Evolutionary conservation across 2,329 filamentous ascomycete species (phyloP), one percentile per base, ranked within the genome.

Genomic region (Colletotrichum spaethianum): DNA sequence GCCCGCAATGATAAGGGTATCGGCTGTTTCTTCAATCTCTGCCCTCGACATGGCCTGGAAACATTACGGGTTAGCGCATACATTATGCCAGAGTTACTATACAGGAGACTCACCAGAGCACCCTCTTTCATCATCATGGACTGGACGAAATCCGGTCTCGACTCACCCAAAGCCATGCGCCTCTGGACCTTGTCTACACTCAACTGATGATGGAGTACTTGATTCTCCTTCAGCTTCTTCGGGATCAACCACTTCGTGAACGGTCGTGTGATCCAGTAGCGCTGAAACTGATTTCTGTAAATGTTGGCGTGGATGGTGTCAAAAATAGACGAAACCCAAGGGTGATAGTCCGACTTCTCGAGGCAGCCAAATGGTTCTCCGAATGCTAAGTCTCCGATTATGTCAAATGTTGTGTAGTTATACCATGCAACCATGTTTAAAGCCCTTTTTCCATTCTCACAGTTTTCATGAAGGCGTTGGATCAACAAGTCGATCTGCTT

Each of bases 1-100:
- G 0, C 85, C 86, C 0, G 82, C 85, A 2, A 80, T 31, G 40
- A 82, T 76, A 8, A 82, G 57, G 0, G 69, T 63, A 0, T 75
- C 63, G 3, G 63, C 56, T 1, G 77, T 72, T 31, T 72, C n/a
- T 12, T 74, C 73, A 4, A 74, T 69, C 1, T 72, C 69, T 5
- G 23, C 1, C 6, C 55, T 60, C 0, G 69, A 57, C 69, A 72
- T 68, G 1, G 69, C 69, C 69, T 72, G 16, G 18, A 79, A 4
- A 2, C 2, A 1, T 0, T 0, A 46, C 5, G 2, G 4, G 12
- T 68, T 1, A 52, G 57, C 3, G 8, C 2, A 16, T 2, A 12
- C 11, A 1, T 50, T 0, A 6, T 23, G 0, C 2, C 4, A 8
- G 12, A 2, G 23, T 5, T 6, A 3, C 9, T 11, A 6, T 12